A percentile compares a stretch with the other conserved stretches of the same genome.
phyloP scores from a whole-genome alignment of 1,284 basidiomycete species.

The Xanthoconium separans region DNA sequence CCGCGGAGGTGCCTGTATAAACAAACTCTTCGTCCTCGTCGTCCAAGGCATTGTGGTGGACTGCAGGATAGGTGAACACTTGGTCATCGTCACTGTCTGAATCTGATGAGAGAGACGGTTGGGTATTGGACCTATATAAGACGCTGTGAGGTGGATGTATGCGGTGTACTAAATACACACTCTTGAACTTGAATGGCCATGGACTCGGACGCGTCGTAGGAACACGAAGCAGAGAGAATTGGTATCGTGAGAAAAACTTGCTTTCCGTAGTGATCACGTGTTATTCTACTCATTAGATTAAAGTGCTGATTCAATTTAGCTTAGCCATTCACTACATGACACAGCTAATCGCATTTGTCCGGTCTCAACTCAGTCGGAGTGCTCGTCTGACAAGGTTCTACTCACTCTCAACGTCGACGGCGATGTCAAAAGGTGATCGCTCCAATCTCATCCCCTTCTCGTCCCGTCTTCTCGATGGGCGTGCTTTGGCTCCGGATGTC shows the following conservation, averaged over 20 bases:
- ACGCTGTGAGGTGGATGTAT: neutral
- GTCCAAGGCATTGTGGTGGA: constrained; percentile 3
- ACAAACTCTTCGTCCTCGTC: constrained; percentile 44
- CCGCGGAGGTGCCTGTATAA: constrained; percentile 39
- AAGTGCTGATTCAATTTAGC: too few species aligned
- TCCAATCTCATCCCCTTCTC: constrained; percentile 61
- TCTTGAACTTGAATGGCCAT: constrained; percentile 46
- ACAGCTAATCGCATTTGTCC: neutral
- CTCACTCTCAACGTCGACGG: neutral
- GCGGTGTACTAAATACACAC: constrained; percentile 33
- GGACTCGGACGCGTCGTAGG: constrained; percentile 7
- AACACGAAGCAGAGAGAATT: neutral
- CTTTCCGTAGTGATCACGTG: too few species aligned
- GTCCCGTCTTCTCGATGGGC: constrained; percentile 66
- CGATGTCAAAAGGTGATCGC: constrained; percentile 31
- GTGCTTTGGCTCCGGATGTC: constrained; percentile 80
- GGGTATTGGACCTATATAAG: constrained; percentile 26
- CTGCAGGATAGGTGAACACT: constrained; percentile 31
- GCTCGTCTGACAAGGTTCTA: neutral
- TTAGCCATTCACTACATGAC: too few species aligned
- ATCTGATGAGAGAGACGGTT: constrained; percentile 4
- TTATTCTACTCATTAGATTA: too few species aligned
- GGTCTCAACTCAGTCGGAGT: neutral
- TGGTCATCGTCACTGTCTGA: constrained; percentile 28
- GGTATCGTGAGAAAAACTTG: constrained; percentile 11